Percentiles rank a stretch among this genome's conserved stretches.
Evolutionary conservation across 805 yeast species (phyloP).

Genomic region (Ogataea salicorniae): DNA sequence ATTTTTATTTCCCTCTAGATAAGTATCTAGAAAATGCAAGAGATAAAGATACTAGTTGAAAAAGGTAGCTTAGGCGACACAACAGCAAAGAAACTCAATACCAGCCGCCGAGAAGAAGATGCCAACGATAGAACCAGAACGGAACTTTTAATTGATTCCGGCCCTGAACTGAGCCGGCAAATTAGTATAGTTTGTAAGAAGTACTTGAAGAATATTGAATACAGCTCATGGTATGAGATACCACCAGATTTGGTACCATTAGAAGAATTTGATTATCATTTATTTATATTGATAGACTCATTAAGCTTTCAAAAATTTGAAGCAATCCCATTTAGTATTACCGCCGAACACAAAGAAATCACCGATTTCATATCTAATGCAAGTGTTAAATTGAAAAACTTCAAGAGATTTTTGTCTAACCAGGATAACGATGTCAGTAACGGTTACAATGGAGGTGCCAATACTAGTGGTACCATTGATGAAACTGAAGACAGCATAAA

Average conservation of each 20-base stretch:
- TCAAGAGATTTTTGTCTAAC: neutral
- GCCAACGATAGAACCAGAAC: neutral
- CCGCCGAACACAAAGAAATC: neutral
- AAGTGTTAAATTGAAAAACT: neutral
- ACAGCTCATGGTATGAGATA: neutral
- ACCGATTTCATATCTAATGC: neutral
- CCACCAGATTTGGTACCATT: neutral
- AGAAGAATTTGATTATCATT: neutral
- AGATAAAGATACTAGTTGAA: neutral
- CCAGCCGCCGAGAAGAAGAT: neutral
- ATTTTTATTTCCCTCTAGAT: neutral
- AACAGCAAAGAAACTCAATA: neutral
- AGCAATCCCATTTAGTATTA: neutral
- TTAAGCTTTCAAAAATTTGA: neutral
- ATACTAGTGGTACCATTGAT: too few relatives aligned
- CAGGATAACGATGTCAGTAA: too few relatives aligned
- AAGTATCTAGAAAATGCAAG: neutral
- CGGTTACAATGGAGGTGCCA: too few relatives aligned
- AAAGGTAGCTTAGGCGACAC: neutral
- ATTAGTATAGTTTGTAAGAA: neutral
- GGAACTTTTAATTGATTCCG: neutral
- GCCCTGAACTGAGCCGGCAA: neutral
- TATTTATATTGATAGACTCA: neutral
- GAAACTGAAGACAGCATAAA: too few relatives aligned
- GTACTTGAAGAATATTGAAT: neutral